Conservation (phyloP, 1,284 basidiomycete genomes). For the Boletus sp. region DNA sequence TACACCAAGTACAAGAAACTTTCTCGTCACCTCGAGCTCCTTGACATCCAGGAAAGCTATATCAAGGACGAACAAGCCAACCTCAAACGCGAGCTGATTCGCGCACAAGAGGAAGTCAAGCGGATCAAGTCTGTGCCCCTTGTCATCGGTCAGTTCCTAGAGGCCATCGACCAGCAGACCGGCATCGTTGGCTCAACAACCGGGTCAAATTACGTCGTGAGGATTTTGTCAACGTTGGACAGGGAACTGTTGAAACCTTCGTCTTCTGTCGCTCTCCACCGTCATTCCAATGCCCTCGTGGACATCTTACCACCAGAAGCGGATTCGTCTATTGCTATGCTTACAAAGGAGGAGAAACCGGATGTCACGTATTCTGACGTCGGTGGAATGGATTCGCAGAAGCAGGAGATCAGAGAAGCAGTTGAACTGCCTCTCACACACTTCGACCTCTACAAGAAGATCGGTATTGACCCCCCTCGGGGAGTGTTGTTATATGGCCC, state of each 20-base stretch:
- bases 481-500: constrained; percentile 84
- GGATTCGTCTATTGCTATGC: constrained; percentile 94
- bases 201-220: constrained; percentile 97
- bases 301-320: constrained; percentile 99
- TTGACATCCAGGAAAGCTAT: constrained; percentile 95
- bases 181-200: constrained; percentile 98
- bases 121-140: constrained; percentile 98
- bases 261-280: constrained; percentile 94
- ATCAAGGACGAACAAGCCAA: constrained; percentile 99
- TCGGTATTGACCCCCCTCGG: constrained; percentile 96
- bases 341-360: constrained; percentile 90
- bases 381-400: constrained; percentile 97
- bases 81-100: constrained; percentile 94
- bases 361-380: constrained; percentile 89
- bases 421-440: constrained; percentile 98
- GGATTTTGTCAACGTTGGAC: constrained; percentile 96
- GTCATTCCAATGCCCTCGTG: constrained; percentile 97
- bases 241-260: constrained; percentile 96
- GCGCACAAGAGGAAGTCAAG: constrained; percentile 99
- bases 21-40: constrained; percentile 87
- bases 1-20: constrained; percentile 96
- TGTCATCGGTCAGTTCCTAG: constrained; percentile 99
- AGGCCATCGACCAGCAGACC: constrained; percentile 97
- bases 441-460: constrained; percentile 98
- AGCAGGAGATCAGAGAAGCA: constrained; percentile 98